Conservation (phyloP, 345 rosid species). For the Psidium guajava region DNA sequence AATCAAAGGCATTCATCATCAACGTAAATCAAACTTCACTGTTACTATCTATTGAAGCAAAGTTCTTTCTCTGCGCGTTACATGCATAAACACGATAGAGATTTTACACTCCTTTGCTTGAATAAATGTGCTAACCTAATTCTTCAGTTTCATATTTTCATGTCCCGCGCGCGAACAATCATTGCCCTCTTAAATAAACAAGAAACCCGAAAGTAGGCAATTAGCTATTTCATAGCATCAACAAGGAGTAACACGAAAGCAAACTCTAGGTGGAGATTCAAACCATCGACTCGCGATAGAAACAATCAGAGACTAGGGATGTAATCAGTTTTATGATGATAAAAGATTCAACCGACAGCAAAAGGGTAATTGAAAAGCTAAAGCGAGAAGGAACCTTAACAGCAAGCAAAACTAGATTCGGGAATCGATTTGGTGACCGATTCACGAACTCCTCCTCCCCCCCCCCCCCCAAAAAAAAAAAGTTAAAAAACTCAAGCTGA, state of each 20-base stretch:
- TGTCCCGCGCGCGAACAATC: not conserved
- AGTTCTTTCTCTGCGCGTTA: not conserved
- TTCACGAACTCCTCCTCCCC: not conserved
- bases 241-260: not conserved
- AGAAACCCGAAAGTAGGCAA: not conserved
- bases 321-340: not conserved
- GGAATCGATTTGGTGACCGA: not conserved
- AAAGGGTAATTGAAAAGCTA: not conserved
- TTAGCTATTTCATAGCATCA: not conserved
- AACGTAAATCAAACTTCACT: not conserved
- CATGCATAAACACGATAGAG: not conserved
- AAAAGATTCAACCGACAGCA: not conserved
- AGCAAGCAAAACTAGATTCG: not conserved
- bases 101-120: not conserved
- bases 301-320: not conserved
- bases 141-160: not conserved
- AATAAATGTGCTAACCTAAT: not conserved
- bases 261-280: not conserved
- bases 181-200: not conserved
- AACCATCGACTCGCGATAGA: not conserved
- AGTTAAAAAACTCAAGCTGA: not conserved
- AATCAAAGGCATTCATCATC: not conserved
- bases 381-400: not conserved
- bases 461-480: not conserved
- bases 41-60: not conserved